Base-by-base conservation (phyloP, 2,329 filamentous ascomycete genomes). In the Drechmeria coniospora region DNA sequence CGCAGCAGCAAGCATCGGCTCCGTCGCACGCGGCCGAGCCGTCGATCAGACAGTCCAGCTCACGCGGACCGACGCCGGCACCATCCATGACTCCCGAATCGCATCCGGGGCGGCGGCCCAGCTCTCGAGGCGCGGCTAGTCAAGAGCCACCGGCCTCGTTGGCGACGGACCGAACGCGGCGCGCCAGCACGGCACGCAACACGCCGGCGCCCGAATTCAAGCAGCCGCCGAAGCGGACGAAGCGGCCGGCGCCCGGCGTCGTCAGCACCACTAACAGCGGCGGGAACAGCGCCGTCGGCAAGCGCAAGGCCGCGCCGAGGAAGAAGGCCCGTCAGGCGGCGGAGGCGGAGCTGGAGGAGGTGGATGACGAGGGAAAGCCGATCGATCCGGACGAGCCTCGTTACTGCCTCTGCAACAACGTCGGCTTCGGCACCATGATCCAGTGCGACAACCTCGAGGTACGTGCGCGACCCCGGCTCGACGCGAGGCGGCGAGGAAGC, bases 371-470 rank as follows among this genome's bases (percentile, higher is more conserved):
- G 36, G 72, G 72, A 8, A 76, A 75, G 34, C 53, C 68, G 15
- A 78, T 86, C 43, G 79, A 84, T 44, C 75, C 79, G 0, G 58
- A 82, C 30, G 81, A 90, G 56, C 68, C 74, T 23, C 61, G 70
- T 36, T 90, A 90, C 50, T 90, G 81, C 45, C 51, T 77, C 30
- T 90, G 81, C 51, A 78, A 81, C 40, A 63, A 80, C 32, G 78
- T 90, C 29, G 83, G 78, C 47, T 86, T 76, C 46, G 81, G 81
- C 29, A 74, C 67, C 13, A 90, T 90, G 81, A 81, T 90, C 46
- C 69, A 72, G 34, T 90, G 81, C 51, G 80, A 87, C 44, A 83
- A 83, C 42, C 60, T 69, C 24, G 75, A 81, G 52, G 76, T 80
- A 57, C 68, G 72, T 57, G 29, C 30, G n/a, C 36, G 32, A 23